Evolutionary conservation across 352 stramenopile species (phyloP), one percentile per base, ranked within the genome.

Genomic region (Plasmopara viticola): DNA sequence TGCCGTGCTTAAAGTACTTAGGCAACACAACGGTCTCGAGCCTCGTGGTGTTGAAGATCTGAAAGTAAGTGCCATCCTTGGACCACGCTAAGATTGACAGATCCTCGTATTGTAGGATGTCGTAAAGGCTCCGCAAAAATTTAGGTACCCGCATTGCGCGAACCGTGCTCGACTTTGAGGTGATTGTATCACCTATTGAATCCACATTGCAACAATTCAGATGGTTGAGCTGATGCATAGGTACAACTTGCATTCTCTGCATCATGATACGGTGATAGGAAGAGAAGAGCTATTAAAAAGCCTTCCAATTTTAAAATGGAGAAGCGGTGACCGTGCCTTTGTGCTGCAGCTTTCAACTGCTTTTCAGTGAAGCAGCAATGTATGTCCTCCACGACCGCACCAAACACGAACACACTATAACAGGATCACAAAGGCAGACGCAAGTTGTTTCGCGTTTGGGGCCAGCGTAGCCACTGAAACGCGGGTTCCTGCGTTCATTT

Each of bases 1-100:
- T 95, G 60, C 80, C 70, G 67, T 97, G 90, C 62, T 97, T 97
- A 62, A 97, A 97, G 73, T 97, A 97, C 61, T 88, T 86, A 28
- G 88, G 88, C 9, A 97, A 70, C 42, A 97, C 73, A 30, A 84
- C 66, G 13, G 86, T 44, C 42, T 83, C 71, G 7, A 87, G 72
- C 9, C 72, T 74, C 44, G 73, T 65, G 31, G 67, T 84, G 58
- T 84, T 55, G 50, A 77, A 72, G 56, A 90, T 78, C 61, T 87
- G 72, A 55, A 93, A 91, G 55, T 72, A 72, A 10, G 69, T 64
- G 37, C 78, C 73, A 52, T 86, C 79, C 47, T 66, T 66, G 28
- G 77, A 74, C 84, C 84, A 94, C 18, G 69, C 56, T 44, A 94
- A 65, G 56, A 94, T 82, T 8, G 47, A 48, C 31, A 67, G 67